Evolutionary conservation across 768 basidiomycete genomes (phyloP), one percentile per base, ranked within the genome.

Genomic region (Lactarius hengduanensis): DNA sequence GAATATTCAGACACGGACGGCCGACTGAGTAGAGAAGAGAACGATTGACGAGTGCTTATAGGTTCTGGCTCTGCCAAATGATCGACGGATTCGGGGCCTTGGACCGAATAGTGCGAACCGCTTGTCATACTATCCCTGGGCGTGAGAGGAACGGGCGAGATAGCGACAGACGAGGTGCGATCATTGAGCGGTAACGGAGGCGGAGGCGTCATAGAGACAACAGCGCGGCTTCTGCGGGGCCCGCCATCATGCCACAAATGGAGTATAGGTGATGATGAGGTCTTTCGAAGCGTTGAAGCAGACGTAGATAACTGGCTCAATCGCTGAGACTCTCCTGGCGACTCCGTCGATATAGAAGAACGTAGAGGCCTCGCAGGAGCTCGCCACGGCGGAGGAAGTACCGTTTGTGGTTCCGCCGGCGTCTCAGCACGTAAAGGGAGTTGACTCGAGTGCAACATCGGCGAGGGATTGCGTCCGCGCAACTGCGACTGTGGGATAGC

Each of bases 1-100:
- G 88, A 87, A 73, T 88, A 88, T 62, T 86, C 84, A 15, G 89
- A 90, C 34, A 86, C 69, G 22, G 89, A 89, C 4, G 79, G 83
- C 47, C 87, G 80, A 69, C 79, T 81, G 20, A 75, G 70, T 13
- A 75, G 72, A 3, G 83, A 74, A 28, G 87, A 87, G 22, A 83
- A 79, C 66, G 86, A 75, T 2, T 87, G 88, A 36, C 78, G 77
- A 61, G 85, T 73, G 16, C 72, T 77, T 2, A 67, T 73, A 34
- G 69, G 55, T 28, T 73, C 70, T 28, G 74, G 72, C 61, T 73
- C 67, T n/a, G 62, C 68, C 30, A 56, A 7, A 26, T 63, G 59
- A 1, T 64, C 69, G 38, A 47, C 2, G 28, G 63, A 57, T 22
- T 63, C 66, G 4, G 53, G 59, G 34, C 65, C 68, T 41, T 70